Conservation (phyloP, 352 stramenopile species). For the Blastocystis sp. region DNA sequence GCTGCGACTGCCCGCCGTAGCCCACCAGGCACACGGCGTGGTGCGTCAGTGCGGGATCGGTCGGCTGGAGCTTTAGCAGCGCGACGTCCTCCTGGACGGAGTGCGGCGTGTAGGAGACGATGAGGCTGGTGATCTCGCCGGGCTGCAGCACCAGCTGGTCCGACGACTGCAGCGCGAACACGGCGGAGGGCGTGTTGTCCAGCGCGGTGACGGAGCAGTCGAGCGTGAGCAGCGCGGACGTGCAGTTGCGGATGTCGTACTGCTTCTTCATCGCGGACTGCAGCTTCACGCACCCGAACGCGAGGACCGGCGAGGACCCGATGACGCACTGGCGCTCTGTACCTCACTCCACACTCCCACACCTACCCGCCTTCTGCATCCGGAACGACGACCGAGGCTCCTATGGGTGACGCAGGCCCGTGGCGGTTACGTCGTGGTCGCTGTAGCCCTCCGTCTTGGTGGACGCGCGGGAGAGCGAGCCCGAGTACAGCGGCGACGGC, state of each 20-base stretch:
- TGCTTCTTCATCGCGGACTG: neutral
- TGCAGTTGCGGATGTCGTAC: conserved; percentile 6
- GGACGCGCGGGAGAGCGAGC: neutral
- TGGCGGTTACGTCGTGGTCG: neutral
- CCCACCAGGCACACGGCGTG: conserved; percentile 7
- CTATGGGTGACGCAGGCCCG: neutral
- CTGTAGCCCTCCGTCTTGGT: neutral
- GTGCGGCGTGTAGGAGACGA: neutral
- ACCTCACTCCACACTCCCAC: neutral
- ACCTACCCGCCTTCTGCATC: neutral
- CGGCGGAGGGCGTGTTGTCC: neutral
- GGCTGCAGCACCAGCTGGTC: neutral
- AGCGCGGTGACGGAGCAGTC: neutral
- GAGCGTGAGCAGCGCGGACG: neutral
- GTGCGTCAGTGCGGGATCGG: neutral
- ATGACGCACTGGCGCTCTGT: neutral
- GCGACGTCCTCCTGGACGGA: conserved; percentile 3
- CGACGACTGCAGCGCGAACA: neutral
- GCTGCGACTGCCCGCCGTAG: conserved; percentile 13
- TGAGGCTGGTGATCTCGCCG: conserved; percentile 19
- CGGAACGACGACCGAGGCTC: neutral
- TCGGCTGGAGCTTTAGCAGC: neutral
- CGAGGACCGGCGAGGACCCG: conserved; percentile 2
- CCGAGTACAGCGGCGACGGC: neutral
- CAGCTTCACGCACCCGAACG: conserved; percentile 58